Conservation (phyloP, 108 stramenopile species). For the Craspedostauros australis region DNA sequence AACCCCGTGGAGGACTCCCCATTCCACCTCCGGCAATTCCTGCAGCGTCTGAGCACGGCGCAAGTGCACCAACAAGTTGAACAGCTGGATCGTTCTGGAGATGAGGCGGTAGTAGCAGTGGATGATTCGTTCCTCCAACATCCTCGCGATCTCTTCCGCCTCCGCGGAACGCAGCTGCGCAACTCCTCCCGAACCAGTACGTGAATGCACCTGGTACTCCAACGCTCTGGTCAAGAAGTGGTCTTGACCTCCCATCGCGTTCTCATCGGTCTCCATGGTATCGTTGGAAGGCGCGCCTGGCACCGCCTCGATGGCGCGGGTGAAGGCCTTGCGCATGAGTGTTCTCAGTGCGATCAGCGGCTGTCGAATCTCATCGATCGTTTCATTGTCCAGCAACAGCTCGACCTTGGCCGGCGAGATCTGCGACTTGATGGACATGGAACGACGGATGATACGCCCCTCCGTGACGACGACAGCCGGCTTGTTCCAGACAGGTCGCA, state of each 20-base stretch:
- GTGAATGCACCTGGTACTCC: constrained; percentile 41
- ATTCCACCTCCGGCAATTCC: constrained; percentile 72
- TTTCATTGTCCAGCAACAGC: constrained; percentile 58
- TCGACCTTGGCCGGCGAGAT: constrained; percentile 77
- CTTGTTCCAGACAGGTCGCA: constrained; percentile 87
- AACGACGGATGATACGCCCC: constrained; percentile 42
- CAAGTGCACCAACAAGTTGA: constrained; percentile 61
- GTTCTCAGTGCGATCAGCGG: constrained; percentile 46
- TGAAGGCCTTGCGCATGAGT: constrained; percentile 52
- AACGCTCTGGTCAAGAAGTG: constrained; percentile 41
- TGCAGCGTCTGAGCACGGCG: constrained; percentile 52
- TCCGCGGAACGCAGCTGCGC: constrained; percentile 24
- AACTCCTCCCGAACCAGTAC: background rate
- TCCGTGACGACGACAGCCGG: constrained; percentile 81
- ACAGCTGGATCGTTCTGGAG: constrained; percentile 64
- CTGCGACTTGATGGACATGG: constrained; percentile 7
- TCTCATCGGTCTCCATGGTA: constrained; percentile 58
- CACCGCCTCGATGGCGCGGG: constrained; percentile 46
- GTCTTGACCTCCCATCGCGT: constrained; percentile 16
- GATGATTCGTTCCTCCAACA: constrained; percentile 77
- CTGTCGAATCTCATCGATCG: constrained; percentile 47
- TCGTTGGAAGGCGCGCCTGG: constrained; percentile 36
- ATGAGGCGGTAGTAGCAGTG: constrained; percentile 77
- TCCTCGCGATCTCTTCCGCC: constrained; percentile 34
- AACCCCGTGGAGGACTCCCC: constrained; percentile 80